A percentile compares a stretch with the other conserved stretches of the same genome.
Conservation (phyloP, 441 rosid genomes). For the Rhodomyrtus psidioides region DNA sequence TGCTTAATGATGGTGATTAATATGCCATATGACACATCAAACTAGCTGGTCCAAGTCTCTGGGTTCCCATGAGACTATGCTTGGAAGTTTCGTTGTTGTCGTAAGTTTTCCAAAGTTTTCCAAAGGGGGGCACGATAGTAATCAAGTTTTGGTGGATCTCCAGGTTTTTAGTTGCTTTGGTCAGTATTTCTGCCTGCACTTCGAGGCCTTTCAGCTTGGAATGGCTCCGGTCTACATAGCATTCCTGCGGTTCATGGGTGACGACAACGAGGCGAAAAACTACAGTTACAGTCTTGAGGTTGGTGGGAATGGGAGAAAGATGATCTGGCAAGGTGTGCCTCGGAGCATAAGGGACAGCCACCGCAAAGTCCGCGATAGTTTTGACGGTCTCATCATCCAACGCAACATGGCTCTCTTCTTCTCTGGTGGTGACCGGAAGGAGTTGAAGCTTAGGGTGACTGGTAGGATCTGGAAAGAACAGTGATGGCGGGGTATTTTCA, state of each 20-base stretch:
- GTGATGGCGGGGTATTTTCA: conserved; percentile 9
- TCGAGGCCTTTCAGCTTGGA: conserved; percentile 72
- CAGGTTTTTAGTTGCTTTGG: conserved; percentile 78
- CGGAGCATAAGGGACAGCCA: conserved; percentile 73
- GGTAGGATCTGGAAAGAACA: conserved; percentile 81
- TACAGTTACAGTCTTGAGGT: conserved; percentile 73
- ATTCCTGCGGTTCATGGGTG: conserved; percentile 68
- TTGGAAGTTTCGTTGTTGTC: not conserved
- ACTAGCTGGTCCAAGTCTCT: not conserved
- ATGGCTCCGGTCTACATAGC: conserved; percentile 69
- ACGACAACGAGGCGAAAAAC: conserved; percentile 57
- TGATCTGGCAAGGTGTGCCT: conserved; percentile 74
- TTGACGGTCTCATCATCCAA: conserved; percentile 71
- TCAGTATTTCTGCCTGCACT: conserved; percentile 62
- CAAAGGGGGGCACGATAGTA: not conserved
- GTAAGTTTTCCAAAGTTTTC: not conserved
- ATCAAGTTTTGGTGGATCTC: not conserved
- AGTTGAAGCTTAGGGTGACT: conserved; percentile 63
- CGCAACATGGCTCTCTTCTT: conserved; percentile 71
- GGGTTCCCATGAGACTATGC: not conserved
- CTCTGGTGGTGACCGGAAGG: conserved; percentile 70
- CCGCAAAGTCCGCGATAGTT: conserved; percentile 61
- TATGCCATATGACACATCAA: not conserved
- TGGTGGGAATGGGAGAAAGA: conserved; percentile 67
- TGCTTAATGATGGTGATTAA: not conserved